Percentiles rank a stretch among this genome's conserved stretches.
These are phyloP conservation scores for Rubia peregrina DNA, from an alignment of 305 asterid genomes.

Conservation along the genomic window DNA sequence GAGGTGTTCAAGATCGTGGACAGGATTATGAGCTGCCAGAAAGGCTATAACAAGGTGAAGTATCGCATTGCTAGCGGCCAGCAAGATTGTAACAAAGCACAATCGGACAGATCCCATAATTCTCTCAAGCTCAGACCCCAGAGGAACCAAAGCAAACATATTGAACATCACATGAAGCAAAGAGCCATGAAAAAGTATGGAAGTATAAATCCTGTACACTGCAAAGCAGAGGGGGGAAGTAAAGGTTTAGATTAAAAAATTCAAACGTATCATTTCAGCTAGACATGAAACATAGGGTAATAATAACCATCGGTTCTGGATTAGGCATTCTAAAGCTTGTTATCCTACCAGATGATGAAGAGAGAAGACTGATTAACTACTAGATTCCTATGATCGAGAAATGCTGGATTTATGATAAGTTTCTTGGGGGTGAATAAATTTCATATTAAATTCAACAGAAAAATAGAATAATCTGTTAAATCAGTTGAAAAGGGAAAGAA, in stretches of 20 bases:
- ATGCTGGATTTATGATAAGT: background rate
- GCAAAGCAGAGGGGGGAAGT: conserved; percentile 23
- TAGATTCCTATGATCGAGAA: background rate
- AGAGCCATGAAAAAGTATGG: conserved; percentile 84
- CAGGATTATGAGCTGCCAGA: conserved; percentile 58
- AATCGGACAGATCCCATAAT: conserved; percentile 93
- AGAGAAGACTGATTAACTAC: background rate
- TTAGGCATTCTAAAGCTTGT: too few species aligned
- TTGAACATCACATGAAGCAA: conserved; percentile 84
- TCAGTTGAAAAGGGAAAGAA: background rate
- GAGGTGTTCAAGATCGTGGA: conserved; percentile 29
- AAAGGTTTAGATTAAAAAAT: conserved; percentile 7
- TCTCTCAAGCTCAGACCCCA: conserved; percentile 98
- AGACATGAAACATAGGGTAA: background rate
- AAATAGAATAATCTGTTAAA: background rate
- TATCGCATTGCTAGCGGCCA: conserved; percentile 78
- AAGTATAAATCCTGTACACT: conserved; percentile 83
- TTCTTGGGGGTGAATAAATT: background rate
- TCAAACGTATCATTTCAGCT: background rate
- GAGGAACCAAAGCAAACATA: conserved; percentile 92
- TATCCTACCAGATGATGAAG: background rate
- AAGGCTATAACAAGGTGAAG: conserved; percentile 62
- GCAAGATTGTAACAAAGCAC: conserved; percentile 47
- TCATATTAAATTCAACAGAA: conserved; percentile 3
- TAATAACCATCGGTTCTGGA: background rate